These are phyloP conservation scores for Yarrowia deformans DNA, from an alignment of 805 yeast species.

Conservation along the genomic window DNA sequence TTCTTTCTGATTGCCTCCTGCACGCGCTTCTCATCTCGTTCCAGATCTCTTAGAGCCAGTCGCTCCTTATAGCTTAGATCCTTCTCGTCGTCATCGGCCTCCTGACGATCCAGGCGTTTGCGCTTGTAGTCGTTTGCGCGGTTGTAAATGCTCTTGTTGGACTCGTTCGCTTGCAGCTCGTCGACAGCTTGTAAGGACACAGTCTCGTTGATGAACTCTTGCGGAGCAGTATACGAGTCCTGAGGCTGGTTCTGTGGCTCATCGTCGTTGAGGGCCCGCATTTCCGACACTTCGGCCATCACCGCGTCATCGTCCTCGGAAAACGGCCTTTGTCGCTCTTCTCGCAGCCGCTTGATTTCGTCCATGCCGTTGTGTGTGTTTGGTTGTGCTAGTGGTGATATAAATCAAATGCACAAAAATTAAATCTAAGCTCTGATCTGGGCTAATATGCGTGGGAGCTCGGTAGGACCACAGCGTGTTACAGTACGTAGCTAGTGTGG, in stretches of 20 bases:
- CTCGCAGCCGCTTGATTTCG: conserved; percentile 32
- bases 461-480: too few species aligned
- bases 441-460: background rate
- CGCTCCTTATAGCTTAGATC: conserved; percentile 53
- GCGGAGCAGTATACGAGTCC: conserved; percentile 53
- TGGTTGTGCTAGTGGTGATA: conserved; percentile 10
- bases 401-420: conserved; percentile 8
- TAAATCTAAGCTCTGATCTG: conserved; percentile 3
- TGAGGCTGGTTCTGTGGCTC: background rate
- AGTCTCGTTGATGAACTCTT: conserved; percentile 49
- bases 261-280: conserved; percentile 3
- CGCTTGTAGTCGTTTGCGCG: conserved; percentile 60
- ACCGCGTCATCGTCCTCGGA: conserved; percentile 32
- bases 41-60: conserved; percentile 55
- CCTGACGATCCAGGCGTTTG: conserved; percentile 51
- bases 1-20: conserved; percentile 47
- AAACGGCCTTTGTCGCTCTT: conserved; percentile 19
- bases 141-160: conserved; percentile 46
- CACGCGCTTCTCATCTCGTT: conserved; percentile 51
- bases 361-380: conserved; percentile 25
- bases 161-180: conserved; percentile 44
- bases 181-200: conserved; percentile 50
- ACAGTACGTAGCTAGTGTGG: too few species aligned
- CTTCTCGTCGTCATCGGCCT: conserved; percentile 46
- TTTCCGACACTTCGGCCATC: conserved; percentile 20